Evolutionary conservation across 2,329 filamentous ascomycete species (phyloP).

Genomic region (Ophiocordyceps robertsii): DNA sequence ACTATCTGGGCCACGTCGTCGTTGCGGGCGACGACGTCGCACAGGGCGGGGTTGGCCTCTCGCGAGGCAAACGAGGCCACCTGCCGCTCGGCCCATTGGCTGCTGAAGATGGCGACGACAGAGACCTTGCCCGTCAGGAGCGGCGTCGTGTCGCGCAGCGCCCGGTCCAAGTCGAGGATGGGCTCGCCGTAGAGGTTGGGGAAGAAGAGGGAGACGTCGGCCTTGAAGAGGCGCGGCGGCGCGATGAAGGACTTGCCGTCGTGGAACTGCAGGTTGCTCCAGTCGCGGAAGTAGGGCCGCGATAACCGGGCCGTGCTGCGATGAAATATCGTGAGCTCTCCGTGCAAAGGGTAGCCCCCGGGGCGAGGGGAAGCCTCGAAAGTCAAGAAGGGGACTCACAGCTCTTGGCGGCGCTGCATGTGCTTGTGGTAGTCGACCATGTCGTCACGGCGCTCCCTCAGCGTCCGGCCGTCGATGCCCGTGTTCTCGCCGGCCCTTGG

Average conservation of each 20-base stretch:
- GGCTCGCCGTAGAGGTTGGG: slow-evolving; percentile 81
- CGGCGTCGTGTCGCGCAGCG: slow-evolving; percentile 57
- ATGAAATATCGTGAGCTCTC: too few species aligned
- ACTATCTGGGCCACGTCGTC: slow-evolving; percentile 55
- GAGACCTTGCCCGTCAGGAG: slow-evolving; percentile 60
- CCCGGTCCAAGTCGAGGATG: slow-evolving; percentile 40
- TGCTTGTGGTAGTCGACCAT: slow-evolving; percentile 81
- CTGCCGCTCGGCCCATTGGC: slow-evolving; percentile 76
- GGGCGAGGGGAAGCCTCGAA: neutral
- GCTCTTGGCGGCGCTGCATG: slow-evolving; percentile 56
- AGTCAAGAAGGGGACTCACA: slow-evolving; percentile 36
- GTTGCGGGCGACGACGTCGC: slow-evolving; percentile 41
- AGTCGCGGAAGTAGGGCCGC: slow-evolving; percentile 92
- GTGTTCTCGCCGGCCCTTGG: slow-evolving; percentile 71
- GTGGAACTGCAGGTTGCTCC: slow-evolving; percentile 69
- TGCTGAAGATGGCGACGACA: slow-evolving; percentile 70
- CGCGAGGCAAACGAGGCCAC: slow-evolving; percentile 55
- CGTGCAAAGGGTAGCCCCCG: too few species aligned
- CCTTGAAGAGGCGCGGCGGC: slow-evolving; percentile 71
- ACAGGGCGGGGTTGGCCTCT: slow-evolving; percentile 55
- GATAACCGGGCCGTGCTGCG: slow-evolving; percentile 58
- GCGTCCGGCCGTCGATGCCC: slow-evolving; percentile 54
- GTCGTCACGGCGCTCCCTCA: slow-evolving; percentile 60
- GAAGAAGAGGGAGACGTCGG: slow-evolving; percentile 76
- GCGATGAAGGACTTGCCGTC: slow-evolving; percentile 87